A percentile compares a stretch with the other conserved stretches of the same genome.
Conservation (phyloP, 139 green algal genomes). For the Volvox reticuliferus region DNA sequence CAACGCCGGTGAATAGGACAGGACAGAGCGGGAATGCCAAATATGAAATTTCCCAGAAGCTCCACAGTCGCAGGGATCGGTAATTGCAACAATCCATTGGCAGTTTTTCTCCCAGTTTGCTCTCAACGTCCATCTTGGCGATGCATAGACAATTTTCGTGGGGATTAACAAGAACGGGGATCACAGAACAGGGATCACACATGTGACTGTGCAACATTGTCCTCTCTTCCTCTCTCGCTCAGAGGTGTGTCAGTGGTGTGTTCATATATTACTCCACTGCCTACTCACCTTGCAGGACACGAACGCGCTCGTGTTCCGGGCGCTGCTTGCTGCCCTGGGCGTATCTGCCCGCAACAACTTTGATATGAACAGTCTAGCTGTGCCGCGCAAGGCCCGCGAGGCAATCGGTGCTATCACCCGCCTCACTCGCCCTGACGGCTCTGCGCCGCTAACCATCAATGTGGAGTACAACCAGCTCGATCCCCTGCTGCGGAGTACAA, state of each 20-base stretch:
- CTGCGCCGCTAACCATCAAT: conserved; percentile 90
- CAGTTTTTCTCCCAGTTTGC: too few species aligned
- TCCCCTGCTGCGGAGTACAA: conserved; percentile 89
- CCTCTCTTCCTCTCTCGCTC: not conserved
- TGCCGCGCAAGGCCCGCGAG: conserved; percentile 94
- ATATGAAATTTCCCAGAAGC: too few species aligned
- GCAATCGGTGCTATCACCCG: conserved; percentile 92
- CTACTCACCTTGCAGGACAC: conserved; percentile 85
- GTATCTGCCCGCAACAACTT: conserved; percentile 80
- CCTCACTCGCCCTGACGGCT: conserved; percentile 54
- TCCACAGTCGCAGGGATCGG: too few species aligned
- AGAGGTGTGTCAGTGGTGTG: too few species aligned
- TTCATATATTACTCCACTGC: not conserved
- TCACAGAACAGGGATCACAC: too few species aligned
- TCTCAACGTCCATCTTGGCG: too few species aligned
- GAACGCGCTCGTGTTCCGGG: conserved; percentile 96
- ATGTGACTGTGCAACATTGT: not conserved
- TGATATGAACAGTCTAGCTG: conserved; percentile 95
- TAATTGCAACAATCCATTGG: too few species aligned
- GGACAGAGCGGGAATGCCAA: too few species aligned
- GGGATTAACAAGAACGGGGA: too few species aligned
- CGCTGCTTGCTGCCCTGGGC: conserved; percentile 88
- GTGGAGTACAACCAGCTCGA: conserved; percentile 99
- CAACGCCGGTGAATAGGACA: too few species aligned
- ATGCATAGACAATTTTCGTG: too few species aligned